Base-by-base conservation (phyloP, 2,329 filamentous ascomycete species). In the Volutella citrinella region DNA sequence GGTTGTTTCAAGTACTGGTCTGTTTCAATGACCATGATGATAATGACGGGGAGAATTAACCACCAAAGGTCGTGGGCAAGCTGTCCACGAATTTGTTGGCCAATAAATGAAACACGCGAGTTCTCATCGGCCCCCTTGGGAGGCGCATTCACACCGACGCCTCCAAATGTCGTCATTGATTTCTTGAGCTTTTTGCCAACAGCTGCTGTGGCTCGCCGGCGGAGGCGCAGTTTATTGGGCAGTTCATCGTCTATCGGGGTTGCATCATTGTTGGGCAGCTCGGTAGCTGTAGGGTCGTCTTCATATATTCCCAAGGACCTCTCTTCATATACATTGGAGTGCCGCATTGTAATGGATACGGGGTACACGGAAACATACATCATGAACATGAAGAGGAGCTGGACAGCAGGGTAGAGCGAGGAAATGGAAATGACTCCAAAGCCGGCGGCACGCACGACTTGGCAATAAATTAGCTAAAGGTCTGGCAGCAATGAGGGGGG, bases 271-370 rank as follows among this genome's bases (percentile, higher is more conserved):
- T 32, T 30, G 14, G 39, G 33, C 23, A 52, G 39, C 19, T 38
- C 34, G 21, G 18, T n/a, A 5, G 19, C 14, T 10, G 31, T 14
- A 19, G 45, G 44, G 14, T 60, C 60, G 16, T 66, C 61, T 25
- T 60, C 60, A 38, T 80, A 77, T 19, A 82, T 73, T 0, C 80
- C 80, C 3, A 86, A 64, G 0, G 76, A 80, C 7, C 78, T 69
- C 49, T 87, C 81, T 53, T 86, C 82, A 51, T 87, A 87, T 19
- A 84, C 76, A 50, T 86, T 86, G 23, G 80, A 82, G 52, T 81
- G 78, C 18, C 82, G 74, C 60, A 82, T 76, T 2, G 74, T 78
- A 38, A 82, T 77, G 17, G 76, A 72, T 15, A 82, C 70, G 0
- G 80, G 79, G 40, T 79, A 82, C 4, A 72, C 75, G 1, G 77